Percentiles rank a stretch among this genome's conserved stretches.
phyloP scores from a whole-genome alignment of 2,329 filamentous ascomycete genomes.

The Furcasterigmium furcatum region DNA sequence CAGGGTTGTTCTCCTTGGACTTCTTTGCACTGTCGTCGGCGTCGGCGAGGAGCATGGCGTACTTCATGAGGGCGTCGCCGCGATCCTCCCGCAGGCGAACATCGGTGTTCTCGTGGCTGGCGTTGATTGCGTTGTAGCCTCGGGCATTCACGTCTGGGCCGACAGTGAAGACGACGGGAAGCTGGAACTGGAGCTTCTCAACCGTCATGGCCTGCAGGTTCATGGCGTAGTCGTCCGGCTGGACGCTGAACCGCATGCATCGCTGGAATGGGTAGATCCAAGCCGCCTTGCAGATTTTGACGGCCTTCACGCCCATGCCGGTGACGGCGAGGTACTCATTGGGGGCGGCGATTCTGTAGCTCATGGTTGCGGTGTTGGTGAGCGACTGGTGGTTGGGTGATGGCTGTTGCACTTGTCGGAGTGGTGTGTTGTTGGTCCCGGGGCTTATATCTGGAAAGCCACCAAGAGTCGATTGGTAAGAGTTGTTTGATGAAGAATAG shows the following conservation, averaged over 20 bases:
- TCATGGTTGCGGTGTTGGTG: conserved; percentile 40
- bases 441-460: not conserved
- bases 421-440: not conserved
- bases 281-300: conserved; percentile 76
- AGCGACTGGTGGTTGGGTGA: conserved; percentile 16
- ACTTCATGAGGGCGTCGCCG: conserved; percentile 70
- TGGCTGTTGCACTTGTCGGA: no score
- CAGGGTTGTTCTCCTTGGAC: conserved; percentile 25
- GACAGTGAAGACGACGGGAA: not conserved
- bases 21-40: conserved; percentile 44
- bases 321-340: conserved; percentile 88
- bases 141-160: conserved; percentile 70
- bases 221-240: conserved; percentile 80
- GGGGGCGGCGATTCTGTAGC: conserved; percentile 67
- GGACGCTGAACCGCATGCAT: conserved; percentile 59
- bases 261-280: conserved; percentile 71
- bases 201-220: conserved; percentile 84
- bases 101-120: conserved; percentile 9
- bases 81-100: conserved; percentile 41
- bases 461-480: not conserved
- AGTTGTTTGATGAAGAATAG: not conserved
- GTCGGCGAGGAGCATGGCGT: conserved; percentile 75
- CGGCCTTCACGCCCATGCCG: conserved; percentile 69
- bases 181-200: conserved; percentile 78
- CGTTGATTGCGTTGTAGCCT: conserved; percentile 36